Percentiles rank a stretch among this genome's conserved stretches.
phyloP scores from a whole-genome alignment of 2,329 filamentous ascomycete genomes.

The Xylariales sp. region DNA sequence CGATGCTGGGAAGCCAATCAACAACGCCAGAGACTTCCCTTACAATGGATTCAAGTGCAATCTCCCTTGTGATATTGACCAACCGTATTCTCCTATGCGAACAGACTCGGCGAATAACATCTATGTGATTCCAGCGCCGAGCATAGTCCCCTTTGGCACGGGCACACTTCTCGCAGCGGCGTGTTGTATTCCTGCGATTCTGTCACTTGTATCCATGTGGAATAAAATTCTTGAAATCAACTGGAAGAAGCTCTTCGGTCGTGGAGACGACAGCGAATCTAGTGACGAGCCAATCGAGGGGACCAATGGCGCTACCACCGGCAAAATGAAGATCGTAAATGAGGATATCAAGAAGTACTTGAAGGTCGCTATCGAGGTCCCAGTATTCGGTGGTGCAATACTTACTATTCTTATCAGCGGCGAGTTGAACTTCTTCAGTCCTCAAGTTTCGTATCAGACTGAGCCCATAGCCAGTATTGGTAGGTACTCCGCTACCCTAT shows the following conservation, averaged over 20 bases:
- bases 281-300: conserved; percentile 41
- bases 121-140: conserved; percentile 56
- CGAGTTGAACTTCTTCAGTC: conserved; percentile 60
- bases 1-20: conserved; percentile 26
- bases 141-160: conserved; percentile 51
- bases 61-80: conserved; percentile 38
- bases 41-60: conserved; percentile 36
- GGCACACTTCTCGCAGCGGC: conserved; percentile 58
- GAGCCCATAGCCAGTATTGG: conserved; percentile 59
- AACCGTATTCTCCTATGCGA: conserved; percentile 10
- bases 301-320: conserved; percentile 49
- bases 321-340: conserved; percentile 51
- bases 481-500: conserved; percentile 25
- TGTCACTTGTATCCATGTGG: conserved; percentile 58
- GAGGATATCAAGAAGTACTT: conserved; percentile 49
- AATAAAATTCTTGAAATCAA: conserved; percentile 60
- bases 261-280: conserved; percentile 21
- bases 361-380: conserved; percentile 48
- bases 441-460: conserved; percentile 51
- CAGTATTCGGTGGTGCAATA: conserved; percentile 54
- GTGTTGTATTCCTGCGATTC: conserved; percentile 59
- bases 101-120: conserved; percentile 52
- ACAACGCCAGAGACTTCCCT: conserved; percentile 30
- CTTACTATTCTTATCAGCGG: conserved; percentile 56
- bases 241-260: conserved; percentile 44